phyloP scores from a whole-genome alignment of 257 asterid species.

The Striga asiatica region DNA sequence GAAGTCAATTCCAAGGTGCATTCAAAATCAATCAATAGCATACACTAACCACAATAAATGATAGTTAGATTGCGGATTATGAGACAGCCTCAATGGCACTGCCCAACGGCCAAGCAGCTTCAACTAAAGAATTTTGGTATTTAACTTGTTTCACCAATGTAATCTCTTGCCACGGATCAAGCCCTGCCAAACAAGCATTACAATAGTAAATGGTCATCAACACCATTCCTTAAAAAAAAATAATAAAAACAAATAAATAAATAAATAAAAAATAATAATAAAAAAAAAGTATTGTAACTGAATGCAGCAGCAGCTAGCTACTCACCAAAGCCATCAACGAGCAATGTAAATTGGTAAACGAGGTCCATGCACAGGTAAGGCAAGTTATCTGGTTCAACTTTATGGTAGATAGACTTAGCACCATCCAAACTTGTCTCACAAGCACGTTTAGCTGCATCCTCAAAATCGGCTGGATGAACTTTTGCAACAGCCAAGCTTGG shows the following conservation, averaged over 20 bases:
- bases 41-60: neutral
- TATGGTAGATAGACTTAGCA: slow-evolving; percentile 47
- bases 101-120: slow-evolving; percentile 89
- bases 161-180: slow-evolving; percentile 46
- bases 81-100: slow-evolving; percentile 74
- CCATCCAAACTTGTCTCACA: slow-evolving; percentile 57
- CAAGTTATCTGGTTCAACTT: slow-evolving; percentile 56
- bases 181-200: slow-evolving; percentile 29
- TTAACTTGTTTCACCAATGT: slow-evolving; percentile 47
- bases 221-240: neutral
- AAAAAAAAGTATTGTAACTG: too few species aligned
- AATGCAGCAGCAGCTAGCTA: slow-evolving; percentile 8
- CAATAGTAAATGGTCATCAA: too few species aligned
- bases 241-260: too few species aligned
- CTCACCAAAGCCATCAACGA: slow-evolving; percentile 95
- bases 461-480: slow-evolving; percentile 75
- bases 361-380: slow-evolving; percentile 97
- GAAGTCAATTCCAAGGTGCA: neutral
- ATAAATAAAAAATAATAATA: too few species aligned
- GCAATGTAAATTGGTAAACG: slow-evolving; percentile 70
- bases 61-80: slow-evolving; percentile 12
- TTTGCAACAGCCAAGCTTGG: slow-evolving; percentile 58
- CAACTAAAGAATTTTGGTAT: slow-evolving; percentile 47
- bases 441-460: slow-evolving; percentile 76
- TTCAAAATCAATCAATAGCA: neutral